Percentiles rank a stretch among this genome's conserved stretches.
phyloP scores from a whole-genome alignment of 495 filamentous ascomycete species.

The Parmelia sp. region DNA sequence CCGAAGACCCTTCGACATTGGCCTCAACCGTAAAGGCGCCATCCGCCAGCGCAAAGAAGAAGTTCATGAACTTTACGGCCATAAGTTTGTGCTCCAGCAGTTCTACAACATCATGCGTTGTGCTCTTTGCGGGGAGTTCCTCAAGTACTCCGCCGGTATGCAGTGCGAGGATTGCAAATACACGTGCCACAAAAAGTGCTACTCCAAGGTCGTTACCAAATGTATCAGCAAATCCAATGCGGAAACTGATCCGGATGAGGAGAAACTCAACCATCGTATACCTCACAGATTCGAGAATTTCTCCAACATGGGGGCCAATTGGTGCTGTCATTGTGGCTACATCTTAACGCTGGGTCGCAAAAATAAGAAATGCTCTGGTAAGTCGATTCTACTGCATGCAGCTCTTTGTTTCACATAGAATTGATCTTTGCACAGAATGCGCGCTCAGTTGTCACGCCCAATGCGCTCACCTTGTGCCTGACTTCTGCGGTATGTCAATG shows the following conservation, averaged over 20 bases:
- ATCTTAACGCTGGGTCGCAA: constrained; percentile 95
- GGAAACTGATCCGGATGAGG: constrained; percentile 95
- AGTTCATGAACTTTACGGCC: constrained; percentile 94
- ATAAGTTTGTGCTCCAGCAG: constrained; percentile 96
- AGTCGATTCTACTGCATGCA: constrained; percentile 22
- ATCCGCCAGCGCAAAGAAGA: constrained; percentile 96
- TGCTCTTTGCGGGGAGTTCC: constrained; percentile 93
- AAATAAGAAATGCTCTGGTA: constrained; percentile 87
- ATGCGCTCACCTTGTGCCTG: constrained; percentile 92
- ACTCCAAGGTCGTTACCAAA: constrained; percentile 95
- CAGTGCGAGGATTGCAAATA: constrained; percentile 99
- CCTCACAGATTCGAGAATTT: constrained; percentile 93
- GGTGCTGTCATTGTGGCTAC: constrained; percentile 99
- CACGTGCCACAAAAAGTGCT: constrained; percentile 96
- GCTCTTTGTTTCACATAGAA: constrained; percentile 11
- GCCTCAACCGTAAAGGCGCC: constrained; percentile 89
- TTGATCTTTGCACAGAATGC: constrained; percentile 62
- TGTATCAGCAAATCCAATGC: constrained; percentile 99
- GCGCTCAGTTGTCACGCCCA: constrained; percentile 81
- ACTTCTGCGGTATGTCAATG: constrained; percentile 99
- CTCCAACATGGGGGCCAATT: constrained; percentile 95
- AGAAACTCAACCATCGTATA: constrained; percentile 98
- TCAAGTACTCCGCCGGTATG: constrained; percentile 98
- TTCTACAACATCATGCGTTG: constrained; percentile 99
- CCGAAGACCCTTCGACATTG: constrained; percentile 70